Evolutionary conservation across 2,329 filamentous ascomycete species (phyloP), one percentile per base, ranked within the genome.

Genomic region (Conoideocrella luteorostrata): DNA sequence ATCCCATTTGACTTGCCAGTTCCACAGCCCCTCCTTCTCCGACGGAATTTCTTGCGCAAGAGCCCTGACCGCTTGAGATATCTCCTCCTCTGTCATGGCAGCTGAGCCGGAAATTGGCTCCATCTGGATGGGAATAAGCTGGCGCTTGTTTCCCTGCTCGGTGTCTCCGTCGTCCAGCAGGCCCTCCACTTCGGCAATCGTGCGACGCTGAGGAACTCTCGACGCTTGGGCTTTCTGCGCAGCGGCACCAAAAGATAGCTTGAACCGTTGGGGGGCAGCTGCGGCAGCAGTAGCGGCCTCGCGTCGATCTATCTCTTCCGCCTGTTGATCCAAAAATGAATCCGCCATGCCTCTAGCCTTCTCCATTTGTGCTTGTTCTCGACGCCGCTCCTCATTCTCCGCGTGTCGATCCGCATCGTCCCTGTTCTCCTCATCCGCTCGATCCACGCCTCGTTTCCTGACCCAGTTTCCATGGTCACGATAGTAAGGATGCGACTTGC

Each of bases 81-180:
- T 78, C 62, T 98, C 91, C 64, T 95, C 90, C 44, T 95, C 88
- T 2, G 85, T 82, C 69, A 93, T 85, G 49, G 75, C 74, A 11
- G 78, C 74, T 0, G 61, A 51, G 32, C 82, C 78, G 10, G 78
- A 73, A 10, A 78, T 73, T 5, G 81, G 80, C 61, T 90, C 86
- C 62, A 88, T 88, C 58, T 88, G 84, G 62, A 93, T 90, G 3
- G 88, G 86, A 28, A 93, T 75, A 41, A 95, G 81, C 46, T 83
- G 84, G 7, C 88, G 80, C 64, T 84, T 87, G 5, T 78, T 78
- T 18, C 77, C 75, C 39, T 74, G 70, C 39, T 85, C 78, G 50
- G 93, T 86, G 59, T 97, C 93, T 64, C 97, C 93, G 64, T 97
- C 90, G 67, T 97, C 93, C 51, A 98, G 73, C 1, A 98, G 73